Conservation (phyloP, 164 flowering plant species). For the Tetrastigma voinierianum region DNA sequence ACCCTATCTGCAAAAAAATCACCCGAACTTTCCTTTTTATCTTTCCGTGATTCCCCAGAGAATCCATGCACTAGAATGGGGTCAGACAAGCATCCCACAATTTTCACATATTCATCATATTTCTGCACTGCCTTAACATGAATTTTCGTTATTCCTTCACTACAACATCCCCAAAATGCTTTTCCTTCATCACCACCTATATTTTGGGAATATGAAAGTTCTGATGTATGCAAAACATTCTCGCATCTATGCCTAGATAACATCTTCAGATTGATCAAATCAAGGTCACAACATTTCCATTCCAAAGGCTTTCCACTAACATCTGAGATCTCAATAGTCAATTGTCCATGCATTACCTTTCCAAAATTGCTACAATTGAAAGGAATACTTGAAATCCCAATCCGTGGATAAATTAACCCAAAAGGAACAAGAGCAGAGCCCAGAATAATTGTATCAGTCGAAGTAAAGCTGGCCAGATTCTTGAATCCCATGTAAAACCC, state of each 20-base stretch:
- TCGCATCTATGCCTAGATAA: constrained; percentile 6
- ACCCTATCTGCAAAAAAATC: constrained; percentile 58
- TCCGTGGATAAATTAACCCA: constrained; percentile 76
- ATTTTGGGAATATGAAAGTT: constrained; percentile 9
- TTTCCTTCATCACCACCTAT: constrained; percentile 14
- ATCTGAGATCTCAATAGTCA: constrained; percentile 69
- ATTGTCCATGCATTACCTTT: constrained; percentile 32
- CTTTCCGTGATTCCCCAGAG: constrained; percentile 23
- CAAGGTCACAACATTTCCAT: constrained; percentile 74
- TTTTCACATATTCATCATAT: constrained; percentile 25
- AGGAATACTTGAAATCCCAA: constrained; percentile 40
- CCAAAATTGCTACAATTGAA: constrained; percentile 3
- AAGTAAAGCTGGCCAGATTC: constrained; percentile 67
- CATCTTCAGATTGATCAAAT: constrained; percentile 35
- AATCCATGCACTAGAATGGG: constrained; percentile 45
- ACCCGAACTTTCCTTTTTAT: constrained; percentile 14
- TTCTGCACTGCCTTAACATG: constrained; percentile 47
- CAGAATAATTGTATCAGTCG: constrained; percentile 58
- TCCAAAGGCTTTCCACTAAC: constrained; percentile 65
- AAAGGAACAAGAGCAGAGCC: constrained; percentile 83
- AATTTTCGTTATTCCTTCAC: constrained; percentile 31
- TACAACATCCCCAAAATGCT: constrained; percentile 20
- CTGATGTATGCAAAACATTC: constrained; percentile 11
- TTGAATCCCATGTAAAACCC: constrained; percentile 38
- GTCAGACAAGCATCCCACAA: constrained; percentile 26